These are phyloP conservation scores for Cephaloascus albidus DNA, from an alignment of 805 yeast species.

Conservation along the genomic window DNA sequence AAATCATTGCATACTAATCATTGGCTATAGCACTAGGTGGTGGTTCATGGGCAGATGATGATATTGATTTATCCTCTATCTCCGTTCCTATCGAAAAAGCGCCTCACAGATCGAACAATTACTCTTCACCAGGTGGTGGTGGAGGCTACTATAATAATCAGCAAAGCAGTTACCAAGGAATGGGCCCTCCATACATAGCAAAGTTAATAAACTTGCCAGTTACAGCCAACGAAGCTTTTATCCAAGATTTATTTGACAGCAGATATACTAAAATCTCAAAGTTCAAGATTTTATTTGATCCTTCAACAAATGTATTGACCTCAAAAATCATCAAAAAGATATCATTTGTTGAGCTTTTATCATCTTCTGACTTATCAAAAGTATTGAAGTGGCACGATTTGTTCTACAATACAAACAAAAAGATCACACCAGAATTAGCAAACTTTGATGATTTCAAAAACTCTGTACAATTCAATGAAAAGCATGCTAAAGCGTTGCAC, in stretches of 20 bases:
- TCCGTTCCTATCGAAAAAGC: conserved; percentile 28
- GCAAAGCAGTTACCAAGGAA: conserved; percentile 6
- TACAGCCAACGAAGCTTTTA: conserved; percentile 36
- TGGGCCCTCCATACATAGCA: conserved; percentile 55
- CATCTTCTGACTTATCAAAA: conserved; percentile 42
- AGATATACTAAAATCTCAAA: conserved; percentile 50
- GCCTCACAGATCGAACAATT: neutral
- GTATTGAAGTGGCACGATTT: conserved; percentile 59
- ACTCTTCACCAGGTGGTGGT: no score
- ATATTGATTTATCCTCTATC: conserved; percentile 53
- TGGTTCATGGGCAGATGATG: conserved; percentile 66
- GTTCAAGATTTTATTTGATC: conserved; percentile 53
- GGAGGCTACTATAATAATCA: neutral
- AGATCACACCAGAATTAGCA: conserved; percentile 22
- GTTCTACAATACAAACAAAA: conserved; percentile 27
- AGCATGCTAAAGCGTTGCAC: conserved; percentile 20
- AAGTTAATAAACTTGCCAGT: conserved; percentile 55
- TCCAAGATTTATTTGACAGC: conserved; percentile 54
- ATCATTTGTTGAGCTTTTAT: conserved; percentile 52
- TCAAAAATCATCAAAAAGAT: conserved; percentile 38
- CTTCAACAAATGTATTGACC: conserved; percentile 25
- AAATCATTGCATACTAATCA: no score
- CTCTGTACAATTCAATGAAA: conserved; percentile 28
- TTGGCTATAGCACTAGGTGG: conserved; percentile 32
- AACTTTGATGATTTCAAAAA: conserved; percentile 26